Base-by-base conservation (phyloP, 805 yeast genomes). In the Metschnikowia vanudenii region DNA sequence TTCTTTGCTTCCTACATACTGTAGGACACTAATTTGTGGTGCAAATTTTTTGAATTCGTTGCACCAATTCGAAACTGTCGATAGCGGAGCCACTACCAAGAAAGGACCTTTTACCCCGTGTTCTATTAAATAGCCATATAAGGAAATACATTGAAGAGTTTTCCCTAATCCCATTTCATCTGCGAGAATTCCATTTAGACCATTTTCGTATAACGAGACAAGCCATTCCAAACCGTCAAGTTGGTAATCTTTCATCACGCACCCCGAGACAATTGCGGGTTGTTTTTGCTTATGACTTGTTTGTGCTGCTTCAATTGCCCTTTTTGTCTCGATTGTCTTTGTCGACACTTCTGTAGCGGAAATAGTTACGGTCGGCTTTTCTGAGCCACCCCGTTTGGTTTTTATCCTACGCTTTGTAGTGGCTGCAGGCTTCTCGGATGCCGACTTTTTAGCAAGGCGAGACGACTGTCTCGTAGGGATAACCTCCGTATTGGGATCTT, bases 111-210 rank as follows among this genome's bases (percentile, higher is more conserved):
- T 65, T 1, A 88, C 79, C 3, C 87, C 90, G 62, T 88, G 82
- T 54, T 88, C 96, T 38, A 84, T 76, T 31, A 91, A 69, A 58
- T 84, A 88, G 4, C 88, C 80, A 3, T 90, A 57, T 49, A 92
- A 74, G 0, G 96, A 78, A 45, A 92, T 88, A 36, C 94, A 84
- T 63, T 94, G 96, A 7, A 92, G 65, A 0, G 99, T 94, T 62
- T 92, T 92, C 1, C 99, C 99, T 20, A 92, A 70, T 0, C 98
- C 98, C 99, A 92, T 92, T 64, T 92, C 98, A 67, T 94, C 98
- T 0, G 98, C 98, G 17, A 94, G 69, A 30, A 94, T 91, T 2
- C 98, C 99, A 63, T 92, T 92, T 24, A 92, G 71, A 0, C 98
- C 99, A 64, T 92, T 94, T 60, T 91, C 96, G 62, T 86, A 94